These are phyloP conservation scores for Crithidia brevicula DNA, from an alignment of 208 protist species.

Conservation along the genomic window DNA sequence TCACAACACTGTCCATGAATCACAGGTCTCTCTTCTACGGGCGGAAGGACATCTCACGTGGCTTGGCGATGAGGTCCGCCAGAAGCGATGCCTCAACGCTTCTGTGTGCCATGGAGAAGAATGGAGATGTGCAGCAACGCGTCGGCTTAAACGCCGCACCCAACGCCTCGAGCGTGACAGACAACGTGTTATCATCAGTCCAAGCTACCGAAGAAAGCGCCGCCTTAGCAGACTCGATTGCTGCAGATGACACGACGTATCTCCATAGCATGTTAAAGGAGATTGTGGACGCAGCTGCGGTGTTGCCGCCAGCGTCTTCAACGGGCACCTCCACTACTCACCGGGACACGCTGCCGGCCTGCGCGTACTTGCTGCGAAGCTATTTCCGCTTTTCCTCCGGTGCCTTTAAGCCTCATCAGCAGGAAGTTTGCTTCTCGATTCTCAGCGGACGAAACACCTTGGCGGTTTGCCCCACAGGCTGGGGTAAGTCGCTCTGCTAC, in stretches of 20 bases:
- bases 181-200: no score
- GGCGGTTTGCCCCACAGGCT: conserved; percentile 94
- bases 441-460: conserved; percentile 80
- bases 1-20: conserved; percentile 42
- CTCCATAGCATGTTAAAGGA: conserved; percentile 23
- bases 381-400: conserved; percentile 64
- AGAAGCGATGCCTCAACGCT: no score
- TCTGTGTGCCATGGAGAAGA: no score
- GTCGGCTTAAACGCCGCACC: no score
- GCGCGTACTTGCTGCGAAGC: conserved; percentile 53
- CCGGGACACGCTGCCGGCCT: conserved; percentile 46
- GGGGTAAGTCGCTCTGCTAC: conserved; percentile 96
- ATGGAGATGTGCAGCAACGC: no score
- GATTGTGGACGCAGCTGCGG: conserved; percentile 19
- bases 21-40: conserved; percentile 19
- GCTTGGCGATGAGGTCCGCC: not conserved
- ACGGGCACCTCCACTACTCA: not conserved
- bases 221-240: not conserved
- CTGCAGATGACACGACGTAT: conserved; percentile 8
- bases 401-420: conserved; percentile 77
- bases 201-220: no score
- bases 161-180: no score
- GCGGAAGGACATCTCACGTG: not conserved
- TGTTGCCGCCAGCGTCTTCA: not conserved
- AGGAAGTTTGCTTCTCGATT: conserved; percentile 74